A percentile compares a stretch with the other conserved stretches of the same genome.
These are phyloP conservation scores for Amoeboaphelidium occidentale DNA, from an alignment of 371 early-diverging fungal species.

Conservation along the genomic window DNA sequence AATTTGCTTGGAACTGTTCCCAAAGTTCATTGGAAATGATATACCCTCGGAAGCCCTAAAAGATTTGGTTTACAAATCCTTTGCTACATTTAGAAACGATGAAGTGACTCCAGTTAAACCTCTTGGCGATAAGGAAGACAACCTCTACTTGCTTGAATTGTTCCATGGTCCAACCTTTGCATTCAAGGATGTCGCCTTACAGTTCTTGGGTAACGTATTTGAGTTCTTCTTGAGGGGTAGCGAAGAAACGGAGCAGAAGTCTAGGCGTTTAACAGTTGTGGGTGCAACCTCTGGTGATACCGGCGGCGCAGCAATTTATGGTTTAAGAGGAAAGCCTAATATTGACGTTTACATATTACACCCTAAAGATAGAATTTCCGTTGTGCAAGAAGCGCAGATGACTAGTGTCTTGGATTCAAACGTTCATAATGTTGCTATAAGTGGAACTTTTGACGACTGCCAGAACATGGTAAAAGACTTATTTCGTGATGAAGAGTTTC, in stretches of 20 bases:
- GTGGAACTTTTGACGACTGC: slow-evolving; percentile 82
- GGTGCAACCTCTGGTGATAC: slow-evolving; percentile 96
- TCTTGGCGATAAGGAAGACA: slow-evolving; percentile 8
- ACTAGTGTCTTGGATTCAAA: slow-evolving; percentile 75
- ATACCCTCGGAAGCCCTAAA: slow-evolving; percentile 45
- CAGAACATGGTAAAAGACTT: slow-evolving; percentile 78
- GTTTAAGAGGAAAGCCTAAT: slow-evolving; percentile 72
- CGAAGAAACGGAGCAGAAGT: slow-evolving; percentile 7
- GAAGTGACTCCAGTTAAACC: slow-evolving; percentile 52
- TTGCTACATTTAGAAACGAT: slow-evolving; percentile 29
- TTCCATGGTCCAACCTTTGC: slow-evolving; percentile 95
- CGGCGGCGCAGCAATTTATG: slow-evolving; percentile 94
- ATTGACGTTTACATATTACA: slow-evolving; percentile 78
- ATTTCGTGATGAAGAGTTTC: slow-evolving; percentile 55
- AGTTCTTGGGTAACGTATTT: slow-evolving; percentile 86
- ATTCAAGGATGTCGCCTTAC: slow-evolving; percentile 92
- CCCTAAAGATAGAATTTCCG: slow-evolving; percentile 66
- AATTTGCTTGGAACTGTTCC: slow-evolving; percentile 54
- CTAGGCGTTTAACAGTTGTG: slow-evolving; percentile 57
- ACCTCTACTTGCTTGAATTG: slow-evolving; percentile 57
- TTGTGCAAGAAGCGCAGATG: slow-evolving; percentile 93
- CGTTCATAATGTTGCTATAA: slow-evolving; percentile 69
- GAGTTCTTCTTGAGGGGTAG: slow-evolving; percentile 69
- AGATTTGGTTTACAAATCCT: slow-evolving; percentile 36
- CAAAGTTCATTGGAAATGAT: slow-evolving; percentile 48